Percentiles rank a stretch among this genome's conserved stretches.
phyloP scores from a whole-genome alignment of 352 stramenopile species.

The Discostella stelligera region DNA sequence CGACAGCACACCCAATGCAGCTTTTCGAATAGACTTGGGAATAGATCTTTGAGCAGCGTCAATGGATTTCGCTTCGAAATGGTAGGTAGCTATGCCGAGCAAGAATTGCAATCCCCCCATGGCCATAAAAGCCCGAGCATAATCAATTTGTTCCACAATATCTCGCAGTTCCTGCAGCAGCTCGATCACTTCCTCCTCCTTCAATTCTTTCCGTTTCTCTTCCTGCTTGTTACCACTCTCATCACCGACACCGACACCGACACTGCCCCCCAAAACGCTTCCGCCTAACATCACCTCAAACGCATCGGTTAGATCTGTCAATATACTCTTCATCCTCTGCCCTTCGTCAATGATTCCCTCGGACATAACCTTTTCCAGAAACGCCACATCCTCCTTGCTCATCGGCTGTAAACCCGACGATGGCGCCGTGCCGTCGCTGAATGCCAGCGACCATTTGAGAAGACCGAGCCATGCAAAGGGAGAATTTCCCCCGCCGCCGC shows the following conservation, averaged over 20 bases:
- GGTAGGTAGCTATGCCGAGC: slow-evolving; percentile 54
- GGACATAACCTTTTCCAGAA: slow-evolving; percentile 80
- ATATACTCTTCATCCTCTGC: slow-evolving; percentile 78
- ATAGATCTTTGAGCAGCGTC: slow-evolving; percentile 14
- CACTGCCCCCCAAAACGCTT: neutral
- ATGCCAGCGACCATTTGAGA: slow-evolving; percentile 78
- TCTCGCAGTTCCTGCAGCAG: slow-evolving; percentile 76
- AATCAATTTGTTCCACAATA: slow-evolving; percentile 84
- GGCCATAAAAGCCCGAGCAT: slow-evolving; percentile 67
- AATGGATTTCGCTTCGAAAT: slow-evolving; percentile 16
- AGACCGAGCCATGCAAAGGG: slow-evolving; percentile 72
- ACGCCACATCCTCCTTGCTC: slow-evolving; percentile 67
- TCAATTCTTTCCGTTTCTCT: slow-evolving; percentile 53
- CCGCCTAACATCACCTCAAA: slow-evolving; percentile 45
- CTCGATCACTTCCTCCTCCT: slow-evolving; percentile 62
- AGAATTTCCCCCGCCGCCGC: slow-evolving; percentile 16
- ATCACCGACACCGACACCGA: neutral
- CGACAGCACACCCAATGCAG: slow-evolving; percentile 57
- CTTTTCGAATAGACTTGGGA: slow-evolving; percentile 53
- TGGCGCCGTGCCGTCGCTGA: slow-evolving; percentile 69
- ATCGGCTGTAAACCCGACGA: slow-evolving; percentile 42
- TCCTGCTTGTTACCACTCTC: slow-evolving; percentile 15
- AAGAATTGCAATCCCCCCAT: slow-evolving; percentile 75
- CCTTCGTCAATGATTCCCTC: slow-evolving; percentile 79
- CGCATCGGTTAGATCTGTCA: slow-evolving; percentile 59